Percentiles rank a stretch among this genome's conserved stretches.
These are phyloP conservation scores for Chaetomiaceae sp. DNA, from an alignment of 2,329 filamentous ascomycete genomes.

Conservation along the genomic window DNA sequence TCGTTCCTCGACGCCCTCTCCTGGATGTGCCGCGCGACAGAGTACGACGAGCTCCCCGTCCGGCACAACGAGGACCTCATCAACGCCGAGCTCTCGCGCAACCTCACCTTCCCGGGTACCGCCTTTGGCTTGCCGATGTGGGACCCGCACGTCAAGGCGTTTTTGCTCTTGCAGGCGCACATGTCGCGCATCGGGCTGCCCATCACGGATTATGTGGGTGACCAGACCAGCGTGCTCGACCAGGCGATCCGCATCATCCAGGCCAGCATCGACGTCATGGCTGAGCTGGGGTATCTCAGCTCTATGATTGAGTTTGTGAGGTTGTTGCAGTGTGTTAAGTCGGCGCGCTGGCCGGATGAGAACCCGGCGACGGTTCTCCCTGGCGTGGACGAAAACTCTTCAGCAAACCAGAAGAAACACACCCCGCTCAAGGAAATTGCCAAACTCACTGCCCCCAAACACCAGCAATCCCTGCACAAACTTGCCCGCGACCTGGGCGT, in stretches of 20 bases:
- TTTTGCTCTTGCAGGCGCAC: constrained; percentile 88
- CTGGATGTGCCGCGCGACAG: constrained; percentile 90
- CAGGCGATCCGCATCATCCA: constrained; percentile 97
- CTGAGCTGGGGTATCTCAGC: constrained; percentile 78
- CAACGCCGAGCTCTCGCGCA: constrained; percentile 82
- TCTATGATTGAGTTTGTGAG: constrained; percentile 78
- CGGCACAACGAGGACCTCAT: constrained; percentile 98
- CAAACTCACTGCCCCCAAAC: not conserved
- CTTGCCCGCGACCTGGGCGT: constrained; percentile 51
- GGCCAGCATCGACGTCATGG: constrained; percentile 87
- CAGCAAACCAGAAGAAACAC: constrained; percentile 34
- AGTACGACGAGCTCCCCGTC: constrained; percentile 96
- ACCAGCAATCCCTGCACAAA: constrained; percentile 28
- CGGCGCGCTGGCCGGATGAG: constrained; percentile 84
- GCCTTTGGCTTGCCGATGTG: constrained; percentile 80
- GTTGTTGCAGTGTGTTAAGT: constrained; percentile 88
- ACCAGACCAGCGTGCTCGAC: constrained; percentile 84
- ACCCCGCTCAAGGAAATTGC: constrained; percentile 41
- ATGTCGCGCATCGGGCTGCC: constrained; percentile 91
- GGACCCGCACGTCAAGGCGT: constrained; percentile 97
- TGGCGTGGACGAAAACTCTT: constrained; percentile 50
- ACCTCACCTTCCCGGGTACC: constrained; percentile 61
- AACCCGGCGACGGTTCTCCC: constrained; percentile 75
- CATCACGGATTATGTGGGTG: constrained; percentile 94
- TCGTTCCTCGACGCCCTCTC: constrained; percentile 77